Evolutionary conservation across 1,284 basidiomycete species (phyloP), one percentile per base, ranked within the genome.

Genomic region (Marasmius sp.): DNA sequence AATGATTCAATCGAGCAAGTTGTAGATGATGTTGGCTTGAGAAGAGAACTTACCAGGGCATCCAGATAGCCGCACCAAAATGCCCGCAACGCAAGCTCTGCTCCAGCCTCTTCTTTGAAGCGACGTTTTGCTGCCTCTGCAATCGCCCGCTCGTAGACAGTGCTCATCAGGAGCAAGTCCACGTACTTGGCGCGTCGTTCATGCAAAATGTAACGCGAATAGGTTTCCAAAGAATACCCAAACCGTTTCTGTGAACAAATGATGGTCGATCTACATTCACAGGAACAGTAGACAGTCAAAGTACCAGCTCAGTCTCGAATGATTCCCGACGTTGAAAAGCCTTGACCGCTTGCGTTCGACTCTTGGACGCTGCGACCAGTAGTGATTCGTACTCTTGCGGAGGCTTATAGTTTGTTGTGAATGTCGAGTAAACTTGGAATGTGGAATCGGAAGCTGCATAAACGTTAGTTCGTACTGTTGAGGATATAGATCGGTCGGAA

Each of bases 351-450:
- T 80, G 79, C 16, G 83, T 76, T 20, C 88, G 85, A 38, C 82
- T 74, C 72, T 91, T 90, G 27, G 93, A 93, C 1, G 92, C 93
- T 2, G 83, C 74, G 16, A 96, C 83, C 49, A 97, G 82, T 8
- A 89, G 75, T 0, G 76, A 70, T 71, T 96, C 94, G 70, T 98
- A 98, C 59, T 89, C 83, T 16, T 83, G 76, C 0, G 89, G 80
- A n/a, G 87, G 82, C 62, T 87, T 86, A 74, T 91, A 83, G 47
- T 84, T 83, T 0, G 93, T 93, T 18, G 93, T 92, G 74, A 96
- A 97, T 0, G 88, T 85, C 1, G 95, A 97, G 72, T 95, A 97
- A 2, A 85, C 80, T 68, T 93, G 87, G 60, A 90, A 89, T 0
- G 94, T 95, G 18, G 90, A 85, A 43, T 93, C 91, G 58, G 89